Conservation (phyloP, 2,329 filamentous ascomycete species). For the Annulohypoxylon truncatum region DNA sequence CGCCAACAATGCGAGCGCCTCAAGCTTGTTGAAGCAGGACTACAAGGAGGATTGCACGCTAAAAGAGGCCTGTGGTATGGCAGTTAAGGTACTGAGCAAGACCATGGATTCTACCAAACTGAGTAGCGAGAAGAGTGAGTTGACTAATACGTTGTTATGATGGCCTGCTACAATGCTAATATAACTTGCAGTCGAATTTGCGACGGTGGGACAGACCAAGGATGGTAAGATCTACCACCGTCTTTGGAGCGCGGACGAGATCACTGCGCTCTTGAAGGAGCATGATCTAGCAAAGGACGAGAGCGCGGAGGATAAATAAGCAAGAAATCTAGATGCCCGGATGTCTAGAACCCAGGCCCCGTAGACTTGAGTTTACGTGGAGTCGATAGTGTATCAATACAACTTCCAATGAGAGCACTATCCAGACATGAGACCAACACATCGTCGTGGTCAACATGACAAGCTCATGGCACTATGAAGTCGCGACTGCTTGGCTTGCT, state of each 20-base stretch:
- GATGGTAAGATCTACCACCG: constrained; percentile 98
- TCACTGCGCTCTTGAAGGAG: constrained; percentile 92
- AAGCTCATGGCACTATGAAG: background rate
- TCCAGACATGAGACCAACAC: constrained; percentile 2
- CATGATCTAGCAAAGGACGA: constrained; percentile 93
- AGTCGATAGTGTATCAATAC: constrained; percentile 42
- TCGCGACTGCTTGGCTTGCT: background rate
- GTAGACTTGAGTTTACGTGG: constrained; percentile 8
- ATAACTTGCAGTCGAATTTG: constrained; percentile 83
- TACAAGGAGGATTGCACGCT: constrained; percentile 98
- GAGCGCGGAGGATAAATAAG: constrained; percentile 73
- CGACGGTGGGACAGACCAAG: constrained; percentile 95
- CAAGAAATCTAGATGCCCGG: constrained; percentile 2
- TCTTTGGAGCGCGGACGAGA: constrained; percentile 96
- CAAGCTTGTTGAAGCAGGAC: constrained; percentile 97
- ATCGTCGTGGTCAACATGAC: constrained; percentile 7
- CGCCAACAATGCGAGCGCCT: constrained; percentile 97
- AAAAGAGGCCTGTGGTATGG: constrained; percentile 96
- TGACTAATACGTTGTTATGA: background rate
- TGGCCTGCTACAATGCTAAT: constrained; percentile 43
- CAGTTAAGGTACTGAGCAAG: constrained; percentile 99
- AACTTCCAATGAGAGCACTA: constrained; percentile 19
- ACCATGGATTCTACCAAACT: constrained; percentile 99
- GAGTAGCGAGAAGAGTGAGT: constrained; percentile 97
- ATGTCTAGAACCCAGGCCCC: constrained; percentile 13